Evolutionary conservation across 106 monocot species (phyloP).

Genomic region (Iris macrosiphon): DNA sequence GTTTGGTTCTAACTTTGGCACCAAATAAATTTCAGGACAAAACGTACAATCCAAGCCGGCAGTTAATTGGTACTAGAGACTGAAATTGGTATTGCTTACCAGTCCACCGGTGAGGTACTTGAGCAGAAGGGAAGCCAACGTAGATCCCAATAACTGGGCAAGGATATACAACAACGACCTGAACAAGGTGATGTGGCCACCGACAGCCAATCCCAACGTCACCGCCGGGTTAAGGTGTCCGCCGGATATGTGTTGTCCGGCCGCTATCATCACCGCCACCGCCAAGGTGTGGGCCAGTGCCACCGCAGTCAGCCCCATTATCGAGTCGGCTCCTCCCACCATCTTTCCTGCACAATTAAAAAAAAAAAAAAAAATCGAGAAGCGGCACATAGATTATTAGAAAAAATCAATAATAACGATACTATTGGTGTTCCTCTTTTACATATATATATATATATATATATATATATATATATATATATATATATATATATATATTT

Average conservation of each 20-base stretch:
- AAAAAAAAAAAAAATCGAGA: too few relatives aligned
- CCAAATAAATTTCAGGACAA: too few relatives aligned
- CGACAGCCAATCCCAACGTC: constrained; percentile 65
- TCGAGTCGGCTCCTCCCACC: constrained; percentile 42
- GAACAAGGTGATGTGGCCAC: constrained; percentile 64
- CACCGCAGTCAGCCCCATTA: constrained; percentile 67
- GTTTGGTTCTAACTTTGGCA: too few relatives aligned
- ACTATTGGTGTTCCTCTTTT: too few relatives aligned
- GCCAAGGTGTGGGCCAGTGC: constrained; percentile 63
- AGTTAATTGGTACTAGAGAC: too few relatives aligned
- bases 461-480: background rate
- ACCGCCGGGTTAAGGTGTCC: constrained; percentile 84
- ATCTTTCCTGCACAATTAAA: constrained; percentile 25
- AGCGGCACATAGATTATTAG: too few relatives aligned
- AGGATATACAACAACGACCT: constrained; percentile 58
- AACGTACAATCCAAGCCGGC: too few relatives aligned
- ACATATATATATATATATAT: too few relatives aligned
- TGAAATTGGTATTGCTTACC: constrained; percentile 36
- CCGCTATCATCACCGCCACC: constrained; percentile 66
- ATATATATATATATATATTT: constrained; percentile 1
- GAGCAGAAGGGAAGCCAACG: constrained; percentile 68
- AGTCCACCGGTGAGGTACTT: constrained; percentile 63
- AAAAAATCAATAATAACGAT: too few relatives aligned
- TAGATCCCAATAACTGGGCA: constrained; percentile 62
- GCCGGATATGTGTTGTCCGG: constrained; percentile 79